phyloP scores from a whole-genome alignment of 257 asterid genomes.

The Perilla frutescens region DNA sequence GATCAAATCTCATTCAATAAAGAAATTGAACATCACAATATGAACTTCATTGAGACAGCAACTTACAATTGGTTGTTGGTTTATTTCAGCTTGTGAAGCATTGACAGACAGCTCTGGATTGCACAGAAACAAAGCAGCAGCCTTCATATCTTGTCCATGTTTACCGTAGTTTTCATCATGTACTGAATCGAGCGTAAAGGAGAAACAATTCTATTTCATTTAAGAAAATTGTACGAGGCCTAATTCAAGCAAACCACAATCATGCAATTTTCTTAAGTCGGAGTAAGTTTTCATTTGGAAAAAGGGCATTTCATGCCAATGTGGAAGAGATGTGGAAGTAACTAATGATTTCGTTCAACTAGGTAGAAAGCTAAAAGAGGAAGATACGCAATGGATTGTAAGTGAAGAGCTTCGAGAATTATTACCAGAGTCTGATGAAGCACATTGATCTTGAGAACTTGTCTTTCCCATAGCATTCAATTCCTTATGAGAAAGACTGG shows the following conservation, averaged over 20 bases:
- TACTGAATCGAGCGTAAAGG: constrained; percentile 34
- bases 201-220: constrained; percentile 21
- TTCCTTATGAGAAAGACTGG: constrained; percentile 43
- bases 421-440: constrained; percentile 75
- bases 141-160: constrained; percentile 52
- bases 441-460: constrained; percentile 62
- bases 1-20: constrained; percentile 27
- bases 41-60: neutral
- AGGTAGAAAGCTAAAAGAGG: neutral
- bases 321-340: too few species aligned
- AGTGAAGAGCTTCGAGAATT: constrained; percentile 12
- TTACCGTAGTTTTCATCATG: constrained; percentile 61
- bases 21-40: neutral
- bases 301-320: too few species aligned
- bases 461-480: constrained; percentile 53
- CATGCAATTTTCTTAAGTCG: too few species aligned
- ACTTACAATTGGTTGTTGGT: constrained; percentile 73
- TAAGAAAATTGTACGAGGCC: neutral
- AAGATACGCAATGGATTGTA: neutral
- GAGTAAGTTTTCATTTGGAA: too few species aligned
- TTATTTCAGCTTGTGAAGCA: constrained; percentile 56
- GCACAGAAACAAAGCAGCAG: constrained; percentile 52
- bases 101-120: constrained; percentile 54
- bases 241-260: neutral
- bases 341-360: neutral